phyloP scores from a whole-genome alignment of 2,329 filamentous ascomycete genomes.

The Trichoderma citrinoviride region DNA sequence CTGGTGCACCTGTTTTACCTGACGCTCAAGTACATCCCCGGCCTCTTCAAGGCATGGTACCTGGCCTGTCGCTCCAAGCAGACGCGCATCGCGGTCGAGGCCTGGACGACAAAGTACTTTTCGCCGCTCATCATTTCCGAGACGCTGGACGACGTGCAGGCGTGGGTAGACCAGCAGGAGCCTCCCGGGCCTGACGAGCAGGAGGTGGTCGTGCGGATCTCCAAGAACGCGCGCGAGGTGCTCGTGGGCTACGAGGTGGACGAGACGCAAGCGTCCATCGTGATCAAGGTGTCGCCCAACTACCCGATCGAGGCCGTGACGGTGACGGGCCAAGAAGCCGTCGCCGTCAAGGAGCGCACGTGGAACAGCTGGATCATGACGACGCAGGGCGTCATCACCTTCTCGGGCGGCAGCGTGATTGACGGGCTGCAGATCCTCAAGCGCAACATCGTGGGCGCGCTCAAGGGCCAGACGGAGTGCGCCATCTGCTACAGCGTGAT shows the following conservation, averaged over 20 bases:
- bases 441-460: conserved; percentile 78
- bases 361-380: conserved; percentile 90
- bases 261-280: conserved; percentile 77
- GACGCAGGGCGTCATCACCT: conserved; percentile 89
- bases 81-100: conserved; percentile 73
- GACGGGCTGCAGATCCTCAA: conserved; percentile 85
- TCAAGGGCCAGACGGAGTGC: conserved; percentile 93
- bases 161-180: conserved; percentile 61
- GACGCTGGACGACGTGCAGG: conserved; percentile 63
- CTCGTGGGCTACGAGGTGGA: conserved; percentile 84
- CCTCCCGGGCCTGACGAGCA: conserved; percentile 50
- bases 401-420: conserved; percentile 83
- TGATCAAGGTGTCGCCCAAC: conserved; percentile 73
- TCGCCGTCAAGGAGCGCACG: conserved; percentile 84
- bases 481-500: conserved; percentile 97
- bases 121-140: conserved; percentile 67
- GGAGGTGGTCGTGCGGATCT: conserved; percentile 66
- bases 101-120: conserved; percentile 83
- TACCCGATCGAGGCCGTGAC: conserved; percentile 80
- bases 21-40: conserved; percentile 71
- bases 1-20: conserved; percentile 84
- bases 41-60: conserved; percentile 80
- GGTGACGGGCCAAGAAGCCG: conserved; percentile 74
- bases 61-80: conserved; percentile 76
- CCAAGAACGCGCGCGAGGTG: conserved; percentile 69